phyloP scores from a whole-genome alignment of 176 grass and related monocot genomes.

The Eleusine coracana region DNA sequence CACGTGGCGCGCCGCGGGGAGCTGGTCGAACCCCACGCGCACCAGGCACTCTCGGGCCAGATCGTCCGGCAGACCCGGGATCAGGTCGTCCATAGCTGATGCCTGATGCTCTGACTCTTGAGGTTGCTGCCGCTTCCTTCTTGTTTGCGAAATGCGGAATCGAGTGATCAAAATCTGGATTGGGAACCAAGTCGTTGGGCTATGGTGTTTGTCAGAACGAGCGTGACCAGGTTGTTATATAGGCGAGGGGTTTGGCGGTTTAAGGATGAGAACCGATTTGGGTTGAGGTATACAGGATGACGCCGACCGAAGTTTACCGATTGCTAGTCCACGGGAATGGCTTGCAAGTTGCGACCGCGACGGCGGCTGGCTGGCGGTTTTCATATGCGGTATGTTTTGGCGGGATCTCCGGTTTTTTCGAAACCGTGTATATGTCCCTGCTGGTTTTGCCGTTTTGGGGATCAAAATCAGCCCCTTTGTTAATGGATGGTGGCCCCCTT shows the following conservation, averaged over 20 bases:
- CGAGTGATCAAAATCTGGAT: background rate
- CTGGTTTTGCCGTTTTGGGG: too few relatives aligned
- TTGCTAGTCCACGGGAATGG: background rate
- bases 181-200: background rate
- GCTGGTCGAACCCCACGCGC: conserved; percentile 56
- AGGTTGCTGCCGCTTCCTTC: conserved; percentile 4
- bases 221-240: background rate
- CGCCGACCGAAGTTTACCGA: background rate
- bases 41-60: conserved; percentile 76
- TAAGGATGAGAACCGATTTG: background rate
- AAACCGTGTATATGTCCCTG: too few relatives aligned
- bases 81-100: conserved; percentile 54
- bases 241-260: background rate
- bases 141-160: background rate
- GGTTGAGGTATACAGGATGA: background rate
- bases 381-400: too few relatives aligned
- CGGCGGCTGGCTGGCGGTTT: too few relatives aligned
- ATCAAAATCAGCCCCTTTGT: too few relatives aligned
- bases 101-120: background rate
- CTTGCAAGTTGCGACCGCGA: too few relatives aligned
- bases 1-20: conserved; percentile 48
- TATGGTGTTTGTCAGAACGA: background rate
- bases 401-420: too few relatives aligned
- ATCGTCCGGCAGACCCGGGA: conserved; percentile 79
- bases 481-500: too few relatives aligned